Percentiles rank a stretch among this genome's conserved stretches.
Conservation (phyloP, 768 basidiomycete genomes). For the Tricholoma sp. region DNA sequence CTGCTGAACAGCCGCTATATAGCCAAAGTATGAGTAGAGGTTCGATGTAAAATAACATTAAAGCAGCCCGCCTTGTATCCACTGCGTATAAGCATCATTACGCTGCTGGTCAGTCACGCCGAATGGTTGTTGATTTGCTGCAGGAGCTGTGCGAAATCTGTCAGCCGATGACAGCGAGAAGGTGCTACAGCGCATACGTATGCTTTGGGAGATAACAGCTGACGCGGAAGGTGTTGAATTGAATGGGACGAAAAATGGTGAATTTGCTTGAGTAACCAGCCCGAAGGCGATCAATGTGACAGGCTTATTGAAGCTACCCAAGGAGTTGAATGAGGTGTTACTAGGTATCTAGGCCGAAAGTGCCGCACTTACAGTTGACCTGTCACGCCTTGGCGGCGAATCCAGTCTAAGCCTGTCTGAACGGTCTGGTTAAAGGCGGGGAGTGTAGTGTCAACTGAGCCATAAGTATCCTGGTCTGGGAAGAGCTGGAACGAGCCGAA, state of each 20-base stretch:
- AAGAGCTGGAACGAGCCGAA: constrained; percentile 61
- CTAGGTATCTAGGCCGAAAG: neutral
- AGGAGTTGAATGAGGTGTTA: neutral
- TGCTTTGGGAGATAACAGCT: constrained; percentile 30
- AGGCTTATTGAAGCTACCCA: constrained; percentile 53
- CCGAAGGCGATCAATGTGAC: constrained; percentile 51
- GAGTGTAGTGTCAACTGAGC: constrained; percentile 40
- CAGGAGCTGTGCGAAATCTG: neutral
- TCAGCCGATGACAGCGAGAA: neutral
- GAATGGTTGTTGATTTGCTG: constrained; percentile 25
- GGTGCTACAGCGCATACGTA: neutral
- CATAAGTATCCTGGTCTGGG: constrained; percentile 63
- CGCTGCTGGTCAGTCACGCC: constrained; percentile 52
- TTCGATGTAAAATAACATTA: neutral
- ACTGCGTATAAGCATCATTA: constrained; percentile 47
- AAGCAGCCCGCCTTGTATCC: constrained; percentile 38
- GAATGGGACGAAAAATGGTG: constrained; percentile 56
- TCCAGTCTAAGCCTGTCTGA: constrained; percentile 51
- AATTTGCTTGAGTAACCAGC: constrained; percentile 53
- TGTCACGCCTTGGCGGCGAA: constrained; percentile 40
- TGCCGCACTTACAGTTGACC: constrained; percentile 37
- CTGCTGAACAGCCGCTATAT: constrained; percentile 26
- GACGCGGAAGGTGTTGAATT: constrained; percentile 38
- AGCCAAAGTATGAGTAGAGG: neutral
- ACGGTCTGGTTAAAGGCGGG: constrained; percentile 49